These are phyloP conservation scores for Paramecium sexaurelia DNA, from an alignment of 73 alveolate genomes.

Conservation along the genomic window DNA sequence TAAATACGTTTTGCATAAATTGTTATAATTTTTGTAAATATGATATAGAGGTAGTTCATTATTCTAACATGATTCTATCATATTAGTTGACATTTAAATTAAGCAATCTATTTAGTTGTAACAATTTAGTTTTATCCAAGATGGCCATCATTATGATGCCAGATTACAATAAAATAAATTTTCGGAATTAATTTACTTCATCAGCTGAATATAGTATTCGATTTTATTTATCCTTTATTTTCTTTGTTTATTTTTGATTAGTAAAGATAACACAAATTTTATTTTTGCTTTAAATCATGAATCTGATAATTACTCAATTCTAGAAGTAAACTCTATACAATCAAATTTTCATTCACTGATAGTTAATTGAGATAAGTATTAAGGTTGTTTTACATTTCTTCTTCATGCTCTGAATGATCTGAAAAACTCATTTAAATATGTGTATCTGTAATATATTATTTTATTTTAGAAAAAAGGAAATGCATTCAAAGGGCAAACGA, in stretches of 20 bases:
- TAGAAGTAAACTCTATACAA: background rate
- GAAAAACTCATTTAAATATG: constrained; percentile 23
- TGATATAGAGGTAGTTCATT: too few species aligned
- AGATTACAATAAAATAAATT: background rate
- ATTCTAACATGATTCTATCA: too few species aligned
- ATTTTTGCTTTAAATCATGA: background rate
- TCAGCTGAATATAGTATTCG: background rate
- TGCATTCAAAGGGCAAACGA: constrained; percentile 29
- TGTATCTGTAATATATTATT: background rate
- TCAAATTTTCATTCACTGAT: background rate
- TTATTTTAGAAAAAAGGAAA: background rate
- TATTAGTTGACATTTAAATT: too few species aligned
- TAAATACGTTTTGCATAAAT: too few species aligned
- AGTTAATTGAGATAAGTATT: background rate
- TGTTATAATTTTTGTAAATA: too few species aligned
- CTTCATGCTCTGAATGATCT: constrained; percentile 40
- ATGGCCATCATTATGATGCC: background rate
- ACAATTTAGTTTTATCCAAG: background rate
- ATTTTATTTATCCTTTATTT: background rate
- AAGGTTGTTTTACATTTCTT: background rate
- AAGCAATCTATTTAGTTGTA: too few species aligned
- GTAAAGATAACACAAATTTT: constrained; percentile 3
- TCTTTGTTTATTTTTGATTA: constrained; percentile 17
- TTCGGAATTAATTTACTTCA: constrained; percentile 24
- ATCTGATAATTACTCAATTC: background rate